phyloP scores from a whole-genome alignment of 208 protist genomes.

The Trypanosoma theileri region DNA sequence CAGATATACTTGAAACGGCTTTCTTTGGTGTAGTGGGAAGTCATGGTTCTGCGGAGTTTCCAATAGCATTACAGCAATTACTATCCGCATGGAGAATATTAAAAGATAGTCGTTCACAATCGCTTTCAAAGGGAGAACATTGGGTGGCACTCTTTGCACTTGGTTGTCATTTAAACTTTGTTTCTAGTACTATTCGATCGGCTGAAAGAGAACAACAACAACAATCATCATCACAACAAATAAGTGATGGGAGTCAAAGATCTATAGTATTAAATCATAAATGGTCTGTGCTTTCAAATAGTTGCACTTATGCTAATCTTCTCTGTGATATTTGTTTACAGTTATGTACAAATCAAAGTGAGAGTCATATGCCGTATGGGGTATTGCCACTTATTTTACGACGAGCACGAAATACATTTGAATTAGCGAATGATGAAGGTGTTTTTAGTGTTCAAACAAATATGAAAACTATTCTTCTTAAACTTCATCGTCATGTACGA shows the following conservation, averaged over 20 bases:
- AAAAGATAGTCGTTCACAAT: conserved; percentile 17
- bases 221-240: not conserved
- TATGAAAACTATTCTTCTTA: conserved; percentile 45
- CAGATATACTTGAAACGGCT: conserved; percentile 40
- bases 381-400: conserved; percentile 60
- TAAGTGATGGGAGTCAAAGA: not conserved
- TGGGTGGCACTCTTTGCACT: conserved; percentile 70
- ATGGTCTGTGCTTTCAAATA: conserved; percentile 17
- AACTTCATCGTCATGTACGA: conserved; percentile 61
- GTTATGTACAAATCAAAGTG: conserved; percentile 27
- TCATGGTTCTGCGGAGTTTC: conserved; percentile 41
- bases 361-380: conserved; percentile 49
- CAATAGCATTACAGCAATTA: conserved; percentile 46
- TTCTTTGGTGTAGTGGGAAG: conserved; percentile 58
- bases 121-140: conserved; percentile 39
- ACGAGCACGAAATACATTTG: conserved; percentile 61
- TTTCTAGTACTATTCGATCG: conserved; percentile 27
- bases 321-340: conserved; percentile 34
- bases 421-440: conserved; percentile 44
- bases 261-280: conserved; percentile 15
- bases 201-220: not conserved
- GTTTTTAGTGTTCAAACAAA: conserved; percentile 47
- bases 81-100: conserved; percentile 44
- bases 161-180: conserved; percentile 63
- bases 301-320: conserved; percentile 33